Percentiles rank a stretch among this genome's conserved stretches.
Conservation (phyloP, 495 filamentous ascomycete species). For the Sordaria brevicollis region DNA sequence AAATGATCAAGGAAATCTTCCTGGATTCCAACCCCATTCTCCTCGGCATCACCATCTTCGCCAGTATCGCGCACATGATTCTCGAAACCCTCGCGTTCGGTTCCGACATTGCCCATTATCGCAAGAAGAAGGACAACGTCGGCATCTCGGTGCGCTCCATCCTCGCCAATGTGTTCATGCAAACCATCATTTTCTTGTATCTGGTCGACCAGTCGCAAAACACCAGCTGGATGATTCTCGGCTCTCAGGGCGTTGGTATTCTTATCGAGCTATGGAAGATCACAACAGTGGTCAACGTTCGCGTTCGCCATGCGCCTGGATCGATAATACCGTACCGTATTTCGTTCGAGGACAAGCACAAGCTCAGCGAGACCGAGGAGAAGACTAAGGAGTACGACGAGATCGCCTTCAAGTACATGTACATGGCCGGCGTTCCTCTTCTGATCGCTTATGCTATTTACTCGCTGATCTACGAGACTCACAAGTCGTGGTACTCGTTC, state of each 20-base stretch:
- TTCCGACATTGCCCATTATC: conserved; percentile 93
- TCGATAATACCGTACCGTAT: conserved; percentile 74
- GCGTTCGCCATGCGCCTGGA: conserved; percentile 57
- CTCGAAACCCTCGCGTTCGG: conserved; percentile 97
- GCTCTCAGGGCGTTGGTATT: conserved; percentile 87
- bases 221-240: conserved; percentile 97
- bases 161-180: conserved; percentile 97
- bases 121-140: conserved; percentile 98
- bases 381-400: conserved; percentile 98
- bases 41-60: conserved; percentile 70
- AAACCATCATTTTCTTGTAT: conserved; percentile 91
- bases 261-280: conserved; percentile 96
- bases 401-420: conserved; percentile 95
- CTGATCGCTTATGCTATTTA: conserved; percentile 82
- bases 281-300: conserved; percentile 92
- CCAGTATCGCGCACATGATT: conserved; percentile 83
- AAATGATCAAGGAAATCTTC: conserved; percentile 90
- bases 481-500: conserved; percentile 98
- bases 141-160: conserved; percentile 94
- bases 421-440: conserved; percentile 80
- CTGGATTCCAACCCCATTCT: conserved; percentile 92
- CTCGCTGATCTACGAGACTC: conserved; percentile 82
- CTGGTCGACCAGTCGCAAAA: conserved; percentile 96
- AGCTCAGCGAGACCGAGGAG: conserved; percentile 86
- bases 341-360: conserved; percentile 92